These are phyloP conservation scores for Pneumocystis murina DNA, from an alignment of 1,139 yeast genomes.

Conservation along the genomic window DNA sequence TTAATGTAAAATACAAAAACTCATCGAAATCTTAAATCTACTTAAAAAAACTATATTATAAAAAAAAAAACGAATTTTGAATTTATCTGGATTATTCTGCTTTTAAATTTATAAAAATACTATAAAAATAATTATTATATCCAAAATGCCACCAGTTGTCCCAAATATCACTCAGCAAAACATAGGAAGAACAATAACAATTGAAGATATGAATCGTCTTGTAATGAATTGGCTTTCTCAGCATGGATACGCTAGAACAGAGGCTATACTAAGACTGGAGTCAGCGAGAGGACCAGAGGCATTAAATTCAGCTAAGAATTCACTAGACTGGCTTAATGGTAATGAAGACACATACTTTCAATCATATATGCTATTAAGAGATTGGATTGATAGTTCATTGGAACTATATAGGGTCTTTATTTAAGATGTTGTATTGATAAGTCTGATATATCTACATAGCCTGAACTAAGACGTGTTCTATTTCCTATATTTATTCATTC, in stretches of 20 bases:
- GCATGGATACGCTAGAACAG: slow-evolving; percentile 88
- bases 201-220: not conserved
- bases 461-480: slow-evolving; percentile 67
- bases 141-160: not conserved
- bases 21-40: not conserved
- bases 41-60: not conserved
- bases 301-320: slow-evolving; percentile 13
- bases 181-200: not conserved
- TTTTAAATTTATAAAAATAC: not conserved
- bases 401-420: slow-evolving; percentile 52
- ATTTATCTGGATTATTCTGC: not conserved
- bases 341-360: slow-evolving; percentile 60
- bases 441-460: slow-evolving; percentile 20
- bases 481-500: slow-evolving; percentile 87
- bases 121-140: not conserved
- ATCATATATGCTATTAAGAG: slow-evolving; percentile 64
- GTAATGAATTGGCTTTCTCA: slow-evolving; percentile 38
- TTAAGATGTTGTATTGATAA: not conserved
- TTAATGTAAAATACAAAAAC: not conserved
- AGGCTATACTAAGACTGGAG: slow-evolving; percentile 83
- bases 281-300: slow-evolving; percentile 21
- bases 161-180: not conserved
- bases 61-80: not conserved
- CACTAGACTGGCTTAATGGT: slow-evolving; percentile 23
- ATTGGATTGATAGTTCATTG: slow-evolving; percentile 83